Percentiles rank a stretch among this genome's conserved stretches.
phyloP scores from a whole-genome alignment of 2,329 filamentous ascomycete genomes.

The Sclerotinia nivalis region DNA sequence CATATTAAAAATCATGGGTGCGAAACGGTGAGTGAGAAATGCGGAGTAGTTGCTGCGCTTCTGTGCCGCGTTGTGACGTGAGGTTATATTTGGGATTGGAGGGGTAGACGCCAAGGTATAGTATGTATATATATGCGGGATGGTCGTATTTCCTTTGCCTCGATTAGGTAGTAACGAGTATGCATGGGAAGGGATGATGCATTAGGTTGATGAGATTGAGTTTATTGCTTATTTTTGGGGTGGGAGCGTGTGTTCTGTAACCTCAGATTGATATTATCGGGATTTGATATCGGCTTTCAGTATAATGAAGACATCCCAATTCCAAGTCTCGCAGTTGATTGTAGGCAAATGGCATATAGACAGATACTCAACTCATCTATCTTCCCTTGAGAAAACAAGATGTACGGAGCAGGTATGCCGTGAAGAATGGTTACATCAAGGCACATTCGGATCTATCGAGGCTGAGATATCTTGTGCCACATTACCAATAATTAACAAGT shows the following conservation, averaged over 20 bases:
- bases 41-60: not conserved
- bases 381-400: not conserved
- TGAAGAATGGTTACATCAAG: not conserved
- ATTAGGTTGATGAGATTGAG: not conserved
- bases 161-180: not conserved
- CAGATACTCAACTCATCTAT: too few relatives aligned
- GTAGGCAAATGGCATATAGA: not conserved
- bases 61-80: not conserved
- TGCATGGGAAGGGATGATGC: not conserved
- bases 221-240: not conserved
- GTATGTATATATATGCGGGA: not conserved
- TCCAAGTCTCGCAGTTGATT: not conserved
- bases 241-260: not conserved
- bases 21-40: slow-evolving; percentile 2
- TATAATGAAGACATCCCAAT: too few relatives aligned
- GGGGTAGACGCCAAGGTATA: not conserved
- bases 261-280: not conserved
- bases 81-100: not conserved
- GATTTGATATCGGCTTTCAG: not conserved
- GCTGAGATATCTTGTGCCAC: slow-evolving; percentile 3
- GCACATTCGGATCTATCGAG: not conserved
- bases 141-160: not conserved
- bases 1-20: not conserved
- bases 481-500: not conserved
- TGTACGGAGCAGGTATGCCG: too few relatives aligned